Percentiles rank a stretch among this genome's conserved stretches.
phyloP scores from a whole-genome alignment of 1,284 basidiomycete species.

The Heliocybe sulcata region DNA sequence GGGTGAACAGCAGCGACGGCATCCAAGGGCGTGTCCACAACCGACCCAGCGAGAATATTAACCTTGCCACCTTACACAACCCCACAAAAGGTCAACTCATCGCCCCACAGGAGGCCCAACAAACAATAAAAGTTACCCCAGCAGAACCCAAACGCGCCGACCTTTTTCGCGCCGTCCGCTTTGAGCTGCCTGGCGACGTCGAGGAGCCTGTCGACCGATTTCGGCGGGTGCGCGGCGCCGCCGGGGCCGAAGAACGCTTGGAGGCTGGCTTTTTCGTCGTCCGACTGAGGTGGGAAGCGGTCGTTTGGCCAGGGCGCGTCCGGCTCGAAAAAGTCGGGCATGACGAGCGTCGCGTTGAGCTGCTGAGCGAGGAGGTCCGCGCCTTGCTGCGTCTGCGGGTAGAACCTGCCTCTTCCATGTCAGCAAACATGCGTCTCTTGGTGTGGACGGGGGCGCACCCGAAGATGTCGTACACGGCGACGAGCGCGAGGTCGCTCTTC shows the following conservation, averaged over 20 bases:
- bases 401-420: conserved; percentile 26
- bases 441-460: conserved; percentile 28
- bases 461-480: conserved; percentile 62
- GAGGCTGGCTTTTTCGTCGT: conserved; percentile 39
- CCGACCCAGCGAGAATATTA: conserved; percentile 29
- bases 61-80: conserved; percentile 47
- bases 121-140: conserved; percentile 33
- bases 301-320: conserved; percentile 39
- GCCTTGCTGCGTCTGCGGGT: conserved; percentile 54
- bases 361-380: conserved; percentile 53
- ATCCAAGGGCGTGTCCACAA: conserved; percentile 32
- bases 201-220: conserved; percentile 36
- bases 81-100: no score
- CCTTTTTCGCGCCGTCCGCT: conserved; percentile 34
- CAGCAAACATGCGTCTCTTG: not conserved
- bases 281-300: conserved; percentile 45
- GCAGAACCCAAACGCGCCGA: conserved; percentile 52
- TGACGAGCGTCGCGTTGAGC: conserved; percentile 45
- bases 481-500: conserved; percentile 39
- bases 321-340: conserved; percentile 63
- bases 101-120: not conserved
- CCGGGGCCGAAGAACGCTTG: conserved; percentile 43
- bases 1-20: conserved; percentile 49
- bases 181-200: conserved; percentile 39
- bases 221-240: conserved; percentile 36